Evolutionary conservation across 257 asterid genomes (phyloP).

Genomic region (Petunia secreta): DNA sequence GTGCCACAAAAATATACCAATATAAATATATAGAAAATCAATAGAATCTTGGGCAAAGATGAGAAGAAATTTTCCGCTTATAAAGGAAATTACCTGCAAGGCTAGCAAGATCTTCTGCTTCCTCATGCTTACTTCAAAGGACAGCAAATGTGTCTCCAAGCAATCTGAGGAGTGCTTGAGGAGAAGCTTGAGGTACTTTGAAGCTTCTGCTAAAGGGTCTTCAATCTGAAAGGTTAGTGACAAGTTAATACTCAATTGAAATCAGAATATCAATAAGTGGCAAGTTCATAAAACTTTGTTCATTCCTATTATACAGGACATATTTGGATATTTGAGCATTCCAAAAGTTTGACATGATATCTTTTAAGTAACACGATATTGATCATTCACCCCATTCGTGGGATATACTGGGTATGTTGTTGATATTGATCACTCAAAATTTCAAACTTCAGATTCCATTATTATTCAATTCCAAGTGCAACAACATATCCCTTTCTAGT

Average conservation of each 20-base stretch:
- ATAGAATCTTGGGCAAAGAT: not conserved
- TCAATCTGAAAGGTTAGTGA: slow-evolving; percentile 61
- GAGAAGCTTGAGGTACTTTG: slow-evolving; percentile 93
- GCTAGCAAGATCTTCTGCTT: slow-evolving; percentile 82
- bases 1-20: not conserved
- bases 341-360: not conserved
- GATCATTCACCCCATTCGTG: not conserved
- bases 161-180: slow-evolving; percentile 88
- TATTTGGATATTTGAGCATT: not conserved
- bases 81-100: slow-evolving; percentile 61
- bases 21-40: not conserved
- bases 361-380: not conserved
- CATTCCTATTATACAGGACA: not conserved
- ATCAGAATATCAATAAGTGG: slow-evolving; percentile 8
- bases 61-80: not conserved
- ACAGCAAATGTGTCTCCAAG: slow-evolving; percentile 80
- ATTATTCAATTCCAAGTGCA: not conserved
- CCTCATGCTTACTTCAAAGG: slow-evolving; percentile 94
- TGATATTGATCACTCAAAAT: not conserved
- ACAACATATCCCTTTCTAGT: not conserved
- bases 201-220: slow-evolving; percentile 90
- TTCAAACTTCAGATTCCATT: not conserved
- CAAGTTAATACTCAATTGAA: slow-evolving; percentile 16
- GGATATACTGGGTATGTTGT: too few relatives aligned
- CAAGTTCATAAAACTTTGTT: not conserved